Percentiles rank a stretch among this genome's conserved stretches.
Conservation (phyloP, 768 basidiomycete species). For the Collybia sp. region DNA sequence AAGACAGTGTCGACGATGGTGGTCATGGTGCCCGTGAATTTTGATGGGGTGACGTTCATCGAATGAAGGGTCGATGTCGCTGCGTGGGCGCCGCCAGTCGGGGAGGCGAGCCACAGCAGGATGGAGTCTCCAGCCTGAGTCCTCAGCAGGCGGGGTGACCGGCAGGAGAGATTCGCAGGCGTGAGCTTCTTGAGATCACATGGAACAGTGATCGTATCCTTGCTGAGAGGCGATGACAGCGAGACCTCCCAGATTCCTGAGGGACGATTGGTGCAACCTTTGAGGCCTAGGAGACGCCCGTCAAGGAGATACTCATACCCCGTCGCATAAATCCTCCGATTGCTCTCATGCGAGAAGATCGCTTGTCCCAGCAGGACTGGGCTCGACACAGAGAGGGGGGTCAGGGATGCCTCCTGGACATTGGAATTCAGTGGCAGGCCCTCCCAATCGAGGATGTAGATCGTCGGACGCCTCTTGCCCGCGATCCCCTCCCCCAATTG, state of each 20-base stretch:
- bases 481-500: slow-evolving; percentile 61
- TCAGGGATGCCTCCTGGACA: slow-evolving; percentile 1
- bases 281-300: slow-evolving; percentile 54
- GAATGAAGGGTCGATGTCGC: slow-evolving; percentile 48
- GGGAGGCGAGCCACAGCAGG: slow-evolving; percentile 52
- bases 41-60: slow-evolving; percentile 26
- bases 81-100: slow-evolving; percentile 54
- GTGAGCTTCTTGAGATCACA: slow-evolving; percentile 36
- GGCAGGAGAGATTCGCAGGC: slow-evolving; percentile 38
- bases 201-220: slow-evolving; percentile 4
- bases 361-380: slow-evolving; percentile 51
- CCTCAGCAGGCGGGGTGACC: slow-evolving; percentile 55
- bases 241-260: slow-evolving; percentile 50
- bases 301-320: slow-evolving; percentile 59
- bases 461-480: slow-evolving; percentile 44
- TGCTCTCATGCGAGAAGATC: slow-evolving; percentile 37
- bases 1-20: slow-evolving; percentile 38
- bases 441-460: slow-evolving; percentile 53
- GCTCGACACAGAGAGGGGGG: slow-evolving; percentile 14
- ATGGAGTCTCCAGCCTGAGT: slow-evolving; percentile 13
- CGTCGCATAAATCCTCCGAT: slow-evolving; percentile 44
- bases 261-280: slow-evolving; percentile 56
- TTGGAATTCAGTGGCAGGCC: slow-evolving; percentile 3
- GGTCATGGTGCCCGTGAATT: slow-evolving; percentile 7
- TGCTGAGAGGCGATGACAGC: slow-evolving; percentile 13